phyloP scores from a whole-genome alignment of 805 yeast genomes.

The Metschnikowia continentalis region DNA sequence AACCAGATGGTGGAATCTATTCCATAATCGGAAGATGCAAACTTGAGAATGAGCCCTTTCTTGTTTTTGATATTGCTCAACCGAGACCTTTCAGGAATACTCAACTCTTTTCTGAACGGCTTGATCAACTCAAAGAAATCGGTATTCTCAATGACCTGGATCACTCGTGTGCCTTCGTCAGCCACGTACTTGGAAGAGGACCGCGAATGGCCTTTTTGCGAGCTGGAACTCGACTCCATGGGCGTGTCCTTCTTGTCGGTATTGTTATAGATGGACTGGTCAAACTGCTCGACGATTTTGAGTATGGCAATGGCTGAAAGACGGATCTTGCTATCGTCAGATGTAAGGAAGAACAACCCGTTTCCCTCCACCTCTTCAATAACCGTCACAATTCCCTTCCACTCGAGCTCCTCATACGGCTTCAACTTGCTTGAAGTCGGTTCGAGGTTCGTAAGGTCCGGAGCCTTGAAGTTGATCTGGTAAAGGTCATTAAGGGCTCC shows the following conservation, averaged over 20 bases:
- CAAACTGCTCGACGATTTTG: slow-evolving; percentile 79
- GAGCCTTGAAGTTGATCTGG: slow-evolving; percentile 42
- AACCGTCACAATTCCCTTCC: slow-evolving; percentile 75
- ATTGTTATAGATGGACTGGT: slow-evolving; percentile 65
- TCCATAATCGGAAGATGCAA: slow-evolving; percentile 91
- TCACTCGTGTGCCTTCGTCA: slow-evolving; percentile 69
- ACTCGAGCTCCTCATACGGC: slow-evolving; percentile 59
- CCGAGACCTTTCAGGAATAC: slow-evolving; percentile 75
- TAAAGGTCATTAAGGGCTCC: slow-evolving; percentile 40
- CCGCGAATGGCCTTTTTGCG: slow-evolving; percentile 42
- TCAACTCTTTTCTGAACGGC: slow-evolving; percentile 46
- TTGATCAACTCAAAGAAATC: slow-evolving; percentile 64
- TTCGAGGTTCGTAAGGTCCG: slow-evolving; percentile 25
- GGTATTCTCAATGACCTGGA: slow-evolving; percentile 67
- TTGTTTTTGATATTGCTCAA: slow-evolving; percentile 60
- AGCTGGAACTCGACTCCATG: slow-evolving; percentile 20
- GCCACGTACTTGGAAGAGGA: slow-evolving; percentile 71
- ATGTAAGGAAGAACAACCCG: slow-evolving; percentile 85
- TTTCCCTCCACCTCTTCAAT: slow-evolving; percentile 96
- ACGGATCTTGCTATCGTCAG: slow-evolving; percentile 76
- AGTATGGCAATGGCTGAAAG: slow-evolving; percentile 72
- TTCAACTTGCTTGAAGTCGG: slow-evolving; percentile 18
- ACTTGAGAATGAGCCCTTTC: slow-evolving; percentile 62
- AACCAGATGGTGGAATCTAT: slow-evolving; percentile 98
- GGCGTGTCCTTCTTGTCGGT: slow-evolving; percentile 24